phyloP scores from a whole-genome alignment of 1,139 yeast species.

The Scheffersomyces cryptocercus region DNA sequence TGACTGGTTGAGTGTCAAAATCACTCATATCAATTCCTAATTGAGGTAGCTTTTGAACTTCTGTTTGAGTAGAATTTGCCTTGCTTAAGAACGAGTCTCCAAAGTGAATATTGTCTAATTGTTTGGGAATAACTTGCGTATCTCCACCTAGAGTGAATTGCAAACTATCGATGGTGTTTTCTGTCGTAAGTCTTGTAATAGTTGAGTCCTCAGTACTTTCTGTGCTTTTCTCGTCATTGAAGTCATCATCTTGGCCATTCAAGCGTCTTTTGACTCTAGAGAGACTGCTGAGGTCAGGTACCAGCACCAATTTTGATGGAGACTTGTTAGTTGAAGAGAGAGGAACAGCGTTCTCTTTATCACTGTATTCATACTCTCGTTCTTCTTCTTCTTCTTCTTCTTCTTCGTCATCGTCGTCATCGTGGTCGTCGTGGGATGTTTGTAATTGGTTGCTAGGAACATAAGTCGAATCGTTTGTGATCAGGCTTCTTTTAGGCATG shows the following conservation, averaged over 20 bases:
- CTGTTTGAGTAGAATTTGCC: neutral
- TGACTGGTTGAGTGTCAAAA: conserved; percentile 2
- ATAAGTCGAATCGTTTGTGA: no score
- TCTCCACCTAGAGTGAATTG: neutral
- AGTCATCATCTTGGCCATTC: conserved; percentile 7
- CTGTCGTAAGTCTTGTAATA: no score
- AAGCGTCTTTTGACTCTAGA: conserved; percentile 20
- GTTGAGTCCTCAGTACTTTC: neutral
- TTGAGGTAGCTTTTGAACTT: conserved; percentile 27
- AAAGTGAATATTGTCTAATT: conserved; percentile 4
- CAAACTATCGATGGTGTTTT: no score
- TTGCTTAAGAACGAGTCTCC: conserved; percentile 11
- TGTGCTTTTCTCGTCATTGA: conserved; percentile 3
- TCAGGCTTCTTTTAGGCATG: no score
- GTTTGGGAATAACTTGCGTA: neutral
- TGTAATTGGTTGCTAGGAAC: neutral
- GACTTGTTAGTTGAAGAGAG: no score
- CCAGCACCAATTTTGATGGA: neutral
- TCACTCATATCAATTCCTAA: conserved; percentile 30
- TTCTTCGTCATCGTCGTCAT: neutral
- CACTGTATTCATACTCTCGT: neutral
- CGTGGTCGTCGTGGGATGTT: neutral
- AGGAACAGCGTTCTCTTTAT: neutral
- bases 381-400: neutral
- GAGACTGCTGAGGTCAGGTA: conserved; percentile 13